Conservation (phyloP, 768 basidiomycete genomes). For the Mycena galopus region DNA sequence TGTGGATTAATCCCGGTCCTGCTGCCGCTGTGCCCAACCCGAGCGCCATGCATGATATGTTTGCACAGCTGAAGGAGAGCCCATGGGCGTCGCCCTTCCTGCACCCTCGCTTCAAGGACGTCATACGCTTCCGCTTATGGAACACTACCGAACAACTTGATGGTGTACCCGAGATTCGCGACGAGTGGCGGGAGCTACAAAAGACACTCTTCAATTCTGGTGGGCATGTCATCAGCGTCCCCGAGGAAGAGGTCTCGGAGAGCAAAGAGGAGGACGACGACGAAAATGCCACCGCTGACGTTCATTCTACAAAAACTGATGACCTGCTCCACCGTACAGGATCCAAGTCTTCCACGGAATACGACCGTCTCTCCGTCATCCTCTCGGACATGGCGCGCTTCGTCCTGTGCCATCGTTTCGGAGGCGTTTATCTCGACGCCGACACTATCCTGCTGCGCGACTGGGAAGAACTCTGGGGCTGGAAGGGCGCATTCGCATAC, state of each 20-base stretch:
- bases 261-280: conserved; percentile 49
- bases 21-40: conserved; percentile 89
- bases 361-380: conserved; percentile 92
- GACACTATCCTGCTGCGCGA: conserved; percentile 93
- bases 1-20: conserved; percentile 97
- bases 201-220: conserved; percentile 90
- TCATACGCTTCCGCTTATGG: conserved; percentile 95
- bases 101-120: conserved; percentile 88
- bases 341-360: conserved; percentile 87
- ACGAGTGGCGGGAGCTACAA: conserved; percentile 85
- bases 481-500: conserved; percentile 95
- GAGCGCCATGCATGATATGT: conserved; percentile 85
- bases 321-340: conserved; percentile 82
- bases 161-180: conserved; percentile 84
- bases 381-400: conserved; percentile 98
- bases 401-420: conserved; percentile 92
- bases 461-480: conserved; percentile 98
- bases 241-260: conserved; percentile 54
- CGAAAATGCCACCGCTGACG: conserved; percentile 65
- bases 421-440: conserved; percentile 94
- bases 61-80: conserved; percentile 77
- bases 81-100: conserved; percentile 96
- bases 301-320: conserved; percentile 53
- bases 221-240: conserved; percentile 79
- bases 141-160: conserved; percentile 97